Base-by-base conservation (phyloP, 495 filamentous ascomycete genomes). In the Cladorrhinum samala region DNA sequence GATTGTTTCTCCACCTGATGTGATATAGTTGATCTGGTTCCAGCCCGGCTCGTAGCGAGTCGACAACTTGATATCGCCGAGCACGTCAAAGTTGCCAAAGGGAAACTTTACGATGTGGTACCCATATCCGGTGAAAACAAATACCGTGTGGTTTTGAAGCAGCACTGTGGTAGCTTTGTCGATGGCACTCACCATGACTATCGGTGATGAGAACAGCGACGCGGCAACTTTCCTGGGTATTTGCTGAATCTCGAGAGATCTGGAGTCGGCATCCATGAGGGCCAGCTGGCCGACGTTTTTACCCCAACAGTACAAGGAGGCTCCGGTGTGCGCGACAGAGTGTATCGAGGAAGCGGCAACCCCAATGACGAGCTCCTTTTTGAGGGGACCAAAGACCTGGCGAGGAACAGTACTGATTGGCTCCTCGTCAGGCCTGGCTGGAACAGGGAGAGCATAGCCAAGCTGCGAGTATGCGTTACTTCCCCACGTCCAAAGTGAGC, bases 281-380 rank as follows among this genome's bases (percentile, higher is more conserved):
- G 93, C 94, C 43, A 98, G 79, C 59, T 98, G 93, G 19, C 93
- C 93, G 57, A 94, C 83, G 58, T 97, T 98, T 68, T 93, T 95
- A 17, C 93, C 93, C 75, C 94, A 98, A 3, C 89, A 95, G 64
- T 87, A 98, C 4, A 98, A 72, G 19, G 90, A 89, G 2, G 82
- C 78, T 1, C 76, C 73, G 3, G 88, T 96, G 60, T 93, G 87
- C 3, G 88, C 89, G 8, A 93, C 91, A 0, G 90, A 96, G 66
- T 98, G 93, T 16, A 94, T 84, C 0, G 89, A 77, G 7, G 91
- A 96, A n/a, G 91, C 92, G 2, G 93, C 90, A 43, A 85, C 83
- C 9, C 94, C 94, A 24, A 88, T 62, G 18, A 96, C 80, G 2
- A 71, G 62, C 64, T 98, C 94, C 58, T 88, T 83, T 63, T 96